Conservation (phyloP, 352 stramenopile genomes). For the Thraustochytrium sp. region DNA sequence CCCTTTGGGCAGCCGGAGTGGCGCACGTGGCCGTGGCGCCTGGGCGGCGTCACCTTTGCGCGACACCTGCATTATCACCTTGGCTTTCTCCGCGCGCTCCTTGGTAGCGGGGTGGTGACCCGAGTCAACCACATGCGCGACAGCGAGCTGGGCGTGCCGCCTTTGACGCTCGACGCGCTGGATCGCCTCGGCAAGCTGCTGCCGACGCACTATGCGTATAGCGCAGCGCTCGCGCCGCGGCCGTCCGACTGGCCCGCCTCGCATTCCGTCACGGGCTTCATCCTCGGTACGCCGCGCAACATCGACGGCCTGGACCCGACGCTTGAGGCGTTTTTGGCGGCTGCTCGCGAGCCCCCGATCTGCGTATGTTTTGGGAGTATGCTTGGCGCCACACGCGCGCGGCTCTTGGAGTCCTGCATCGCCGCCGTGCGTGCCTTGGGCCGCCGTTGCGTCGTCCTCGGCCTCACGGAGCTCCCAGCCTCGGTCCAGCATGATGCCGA, state of each 20-base stretch:
- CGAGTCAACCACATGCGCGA: constrained; percentile 10
- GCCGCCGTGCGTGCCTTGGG: background rate
- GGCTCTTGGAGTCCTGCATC: background rate
- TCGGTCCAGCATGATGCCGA: too few species aligned
- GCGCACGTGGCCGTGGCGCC: background rate
- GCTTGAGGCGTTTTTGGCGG: background rate
- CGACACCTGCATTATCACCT: background rate
- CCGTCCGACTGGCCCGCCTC: background rate
- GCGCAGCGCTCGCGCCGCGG: background rate
- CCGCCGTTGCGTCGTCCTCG: background rate
- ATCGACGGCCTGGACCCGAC: background rate
- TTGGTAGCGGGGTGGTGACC: too few species aligned
- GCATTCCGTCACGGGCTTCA: background rate
- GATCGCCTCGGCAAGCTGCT: background rate
- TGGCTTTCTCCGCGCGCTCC: too few species aligned
- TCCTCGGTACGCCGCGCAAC: background rate
- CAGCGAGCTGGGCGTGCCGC: background rate
- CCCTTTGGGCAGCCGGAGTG: background rate
- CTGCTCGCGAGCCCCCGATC: background rate
- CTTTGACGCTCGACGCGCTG: background rate
- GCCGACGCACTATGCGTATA: constrained; percentile 2
- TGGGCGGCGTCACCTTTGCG: background rate
- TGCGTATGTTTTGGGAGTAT: constrained; percentile 23
- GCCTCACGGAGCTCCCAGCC: too few species aligned
- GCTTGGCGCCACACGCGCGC: background rate